phyloP scores from a whole-genome alignment of 768 basidiomycete species.

The Termitomyces titanicus region DNA sequence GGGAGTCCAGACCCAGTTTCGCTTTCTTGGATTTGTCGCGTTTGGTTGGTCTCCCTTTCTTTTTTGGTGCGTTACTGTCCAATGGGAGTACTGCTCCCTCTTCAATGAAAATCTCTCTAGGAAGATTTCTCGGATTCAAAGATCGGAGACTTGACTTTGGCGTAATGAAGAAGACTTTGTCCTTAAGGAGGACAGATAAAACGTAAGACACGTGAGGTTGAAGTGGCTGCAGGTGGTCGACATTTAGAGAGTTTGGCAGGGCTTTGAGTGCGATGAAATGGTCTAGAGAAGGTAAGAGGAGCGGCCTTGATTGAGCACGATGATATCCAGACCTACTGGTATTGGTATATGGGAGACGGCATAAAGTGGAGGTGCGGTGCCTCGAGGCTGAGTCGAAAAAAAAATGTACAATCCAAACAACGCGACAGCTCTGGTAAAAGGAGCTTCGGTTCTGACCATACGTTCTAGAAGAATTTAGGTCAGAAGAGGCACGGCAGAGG shows the following conservation, averaged over 20 bases:
- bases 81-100: conserved; percentile 26
- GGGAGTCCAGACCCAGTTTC: conserved; percentile 40
- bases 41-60: conserved; percentile 62
- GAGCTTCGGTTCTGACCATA: conserved; percentile 42
- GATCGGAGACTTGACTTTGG: conserved; percentile 48
- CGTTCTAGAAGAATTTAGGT: conserved; percentile 46
- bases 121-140: conserved; percentile 61
- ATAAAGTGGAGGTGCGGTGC: conserved; percentile 48
- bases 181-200: conserved; percentile 42
- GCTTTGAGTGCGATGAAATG: conserved; percentile 43
- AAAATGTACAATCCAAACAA: conserved; percentile 73
- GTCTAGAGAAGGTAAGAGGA: conserved; percentile 38
- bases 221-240: conserved; percentile 38
- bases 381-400: conserved; percentile 61
- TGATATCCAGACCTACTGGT: conserved; percentile 45
- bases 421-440: conserved; percentile 54
- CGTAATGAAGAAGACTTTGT: conserved; percentile 54
- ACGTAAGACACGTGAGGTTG: conserved; percentile 49
- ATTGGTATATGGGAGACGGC: conserved; percentile 54
- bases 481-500: not conserved
- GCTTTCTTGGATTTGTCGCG: conserved; percentile 56
- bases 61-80: conserved; percentile 32
- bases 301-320: not conserved
- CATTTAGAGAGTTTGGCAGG: conserved; percentile 44
- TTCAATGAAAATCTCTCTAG: conserved; percentile 60